Conservation (phyloP, 164 flowering plant species). For the Nymphaea colorata region DNA sequence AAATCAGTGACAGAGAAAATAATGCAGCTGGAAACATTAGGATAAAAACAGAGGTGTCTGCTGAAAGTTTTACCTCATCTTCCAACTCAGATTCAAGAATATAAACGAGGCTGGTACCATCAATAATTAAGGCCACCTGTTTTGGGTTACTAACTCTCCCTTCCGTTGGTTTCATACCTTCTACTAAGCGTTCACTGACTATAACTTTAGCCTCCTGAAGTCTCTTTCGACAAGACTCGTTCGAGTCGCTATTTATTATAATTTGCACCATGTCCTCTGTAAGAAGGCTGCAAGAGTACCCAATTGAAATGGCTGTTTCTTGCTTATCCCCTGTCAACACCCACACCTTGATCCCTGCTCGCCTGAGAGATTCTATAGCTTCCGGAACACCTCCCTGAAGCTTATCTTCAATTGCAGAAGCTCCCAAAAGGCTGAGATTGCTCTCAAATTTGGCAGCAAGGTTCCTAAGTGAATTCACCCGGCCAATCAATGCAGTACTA, state of each 20-base stretch:
- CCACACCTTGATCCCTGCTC: slow-evolving; percentile 86
- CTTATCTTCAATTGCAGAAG: slow-evolving; percentile 88
- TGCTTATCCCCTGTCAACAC: slow-evolving; percentile 96
- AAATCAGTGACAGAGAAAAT: too few relatives aligned
- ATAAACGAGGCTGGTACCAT: slow-evolving; percentile 76
- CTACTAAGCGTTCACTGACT: slow-evolving; percentile 14
- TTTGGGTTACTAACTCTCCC: not conserved
- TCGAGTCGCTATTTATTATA: slow-evolving; percentile 44
- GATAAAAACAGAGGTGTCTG: not conserved
- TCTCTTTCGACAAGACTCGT: slow-evolving; percentile 43
- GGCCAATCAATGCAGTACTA: slow-evolving; percentile 66
- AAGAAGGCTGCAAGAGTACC: slow-evolving; percentile 68
- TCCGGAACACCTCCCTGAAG: slow-evolving; percentile 86
- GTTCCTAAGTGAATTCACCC: slow-evolving; percentile 66
- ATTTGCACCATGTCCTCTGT: slow-evolving; percentile 53
- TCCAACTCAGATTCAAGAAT: slow-evolving; percentile 66
- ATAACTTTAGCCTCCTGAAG: slow-evolving; percentile 35
- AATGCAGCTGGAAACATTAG: not conserved
- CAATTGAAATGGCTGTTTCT: slow-evolving; percentile 84
- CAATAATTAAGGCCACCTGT: slow-evolving; percentile 50
- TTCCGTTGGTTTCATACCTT: slow-evolving; percentile 7
- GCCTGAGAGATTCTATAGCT: slow-evolving; percentile 82
- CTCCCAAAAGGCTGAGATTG: slow-evolving; percentile 56
- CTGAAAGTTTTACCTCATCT: slow-evolving; percentile 25
- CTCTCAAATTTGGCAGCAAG: slow-evolving; percentile 63